Evolutionary conservation across 768 basidiomycete species (phyloP).

Genomic region (Boletellus emodensis): DNA sequence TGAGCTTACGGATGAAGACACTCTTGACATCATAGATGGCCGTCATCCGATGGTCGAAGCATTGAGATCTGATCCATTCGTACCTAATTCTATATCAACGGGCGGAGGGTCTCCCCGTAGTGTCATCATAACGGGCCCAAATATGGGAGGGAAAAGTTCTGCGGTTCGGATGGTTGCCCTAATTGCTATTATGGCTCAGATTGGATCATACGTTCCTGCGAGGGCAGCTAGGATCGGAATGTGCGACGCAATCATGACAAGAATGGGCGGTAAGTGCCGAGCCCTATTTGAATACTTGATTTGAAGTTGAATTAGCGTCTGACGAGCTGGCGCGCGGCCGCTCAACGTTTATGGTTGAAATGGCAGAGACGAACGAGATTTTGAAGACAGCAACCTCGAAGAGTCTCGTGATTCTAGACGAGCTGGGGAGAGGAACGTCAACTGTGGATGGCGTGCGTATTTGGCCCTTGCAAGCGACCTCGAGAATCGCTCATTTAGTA

Average conservation of each 20-base stretch:
- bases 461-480: background rate
- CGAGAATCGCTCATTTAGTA: conserved; percentile 3
- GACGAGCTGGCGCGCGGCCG: conserved; percentile 85
- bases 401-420: conserved; percentile 88
- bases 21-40: conserved; percentile 74
- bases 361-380: conserved; percentile 91
- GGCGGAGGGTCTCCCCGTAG: conserved; percentile 48
- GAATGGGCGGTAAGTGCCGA: conserved; percentile 73
- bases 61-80: conserved; percentile 73
- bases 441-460: conserved; percentile 79
- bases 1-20: conserved; percentile 60
- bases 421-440: conserved; percentile 85
- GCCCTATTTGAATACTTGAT: background rate
- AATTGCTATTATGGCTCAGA: conserved; percentile 73
- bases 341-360: conserved; percentile 97
- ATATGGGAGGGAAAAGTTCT: conserved; percentile 88
- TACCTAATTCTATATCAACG: conserved; percentile 75
- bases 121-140: conserved; percentile 80
- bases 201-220: conserved; percentile 93
- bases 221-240: conserved; percentile 67
- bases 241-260: conserved; percentile 78
- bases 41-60: conserved; percentile 93
- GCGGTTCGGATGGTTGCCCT: conserved; percentile 76
- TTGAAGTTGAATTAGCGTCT: conserved; percentile 48
- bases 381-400: conserved; percentile 66